Conservation (phyloP, 108 stramenopile species). For the Cylindrotheca fusiformis region DNA sequence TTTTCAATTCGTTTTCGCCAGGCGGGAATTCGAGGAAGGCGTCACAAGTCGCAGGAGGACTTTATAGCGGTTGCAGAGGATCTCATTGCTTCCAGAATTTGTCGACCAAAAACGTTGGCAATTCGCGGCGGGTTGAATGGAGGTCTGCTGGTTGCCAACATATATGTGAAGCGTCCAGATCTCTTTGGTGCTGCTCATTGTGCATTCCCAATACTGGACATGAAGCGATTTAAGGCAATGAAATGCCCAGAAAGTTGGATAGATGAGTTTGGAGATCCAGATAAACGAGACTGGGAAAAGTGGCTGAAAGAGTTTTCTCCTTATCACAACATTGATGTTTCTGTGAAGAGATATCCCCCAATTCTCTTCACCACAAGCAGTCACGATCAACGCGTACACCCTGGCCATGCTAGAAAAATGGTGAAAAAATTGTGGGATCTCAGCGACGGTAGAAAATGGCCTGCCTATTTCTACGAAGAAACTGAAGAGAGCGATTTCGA, state of each 20-base stretch:
- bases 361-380: slow-evolving; percentile 76
- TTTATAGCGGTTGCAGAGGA: slow-evolving; percentile 86
- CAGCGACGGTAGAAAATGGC: slow-evolving; percentile 69
- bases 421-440: slow-evolving; percentile 62
- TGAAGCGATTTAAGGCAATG: slow-evolving; percentile 63
- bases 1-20: no score
- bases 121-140: slow-evolving; percentile 94
- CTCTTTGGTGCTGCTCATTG: slow-evolving; percentile 90
- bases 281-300: slow-evolving; percentile 78
- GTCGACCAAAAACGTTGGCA: slow-evolving; percentile 73
- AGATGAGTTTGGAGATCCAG: slow-evolving; percentile 93
- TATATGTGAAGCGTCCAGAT: slow-evolving; percentile 81
- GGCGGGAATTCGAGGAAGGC: slow-evolving; percentile 75
- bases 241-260: slow-evolving; percentile 83
- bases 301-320: slow-evolving; percentile 77
- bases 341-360: slow-evolving; percentile 49
- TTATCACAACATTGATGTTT: slow-evolving; percentile 78
- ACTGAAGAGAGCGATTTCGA: slow-evolving; percentile 79
- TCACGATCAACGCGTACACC: slow-evolving; percentile 84
- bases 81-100: slow-evolving; percentile 60
- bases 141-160: slow-evolving; percentile 80
- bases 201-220: slow-evolving; percentile 89
- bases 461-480: slow-evolving; percentile 83
- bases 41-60: slow-evolving; percentile 93
- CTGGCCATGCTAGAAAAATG: slow-evolving; percentile 88